phyloP scores from a whole-genome alignment of 2,329 filamentous ascomycete genomes.

The Microsporum audouinii region DNA sequence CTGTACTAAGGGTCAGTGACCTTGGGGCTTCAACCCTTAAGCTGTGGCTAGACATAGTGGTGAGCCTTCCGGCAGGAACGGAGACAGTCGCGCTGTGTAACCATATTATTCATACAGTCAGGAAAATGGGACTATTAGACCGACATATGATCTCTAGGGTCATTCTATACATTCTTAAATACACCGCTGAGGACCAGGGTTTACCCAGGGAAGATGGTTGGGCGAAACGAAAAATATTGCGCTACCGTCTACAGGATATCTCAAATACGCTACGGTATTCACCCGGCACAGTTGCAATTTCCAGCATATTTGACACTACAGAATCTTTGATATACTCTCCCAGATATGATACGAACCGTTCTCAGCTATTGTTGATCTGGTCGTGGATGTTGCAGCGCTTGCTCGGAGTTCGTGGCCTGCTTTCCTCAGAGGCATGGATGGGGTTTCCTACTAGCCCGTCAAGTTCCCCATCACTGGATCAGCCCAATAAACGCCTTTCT shows the following conservation, averaged over 20 bases:
- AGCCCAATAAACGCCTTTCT: background rate
- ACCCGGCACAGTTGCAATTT: conserved; percentile 18
- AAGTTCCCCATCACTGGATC: background rate
- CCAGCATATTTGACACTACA: conserved; percentile 24
- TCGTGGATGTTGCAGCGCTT: conserved; percentile 15
- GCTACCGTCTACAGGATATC: conserved; percentile 12
- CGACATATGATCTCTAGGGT: background rate
- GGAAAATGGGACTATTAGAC: background rate
- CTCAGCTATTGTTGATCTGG: conserved; percentile 23
- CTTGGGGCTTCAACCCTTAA: conserved; percentile 22
- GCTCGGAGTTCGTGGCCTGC: background rate
- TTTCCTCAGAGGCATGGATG: background rate
- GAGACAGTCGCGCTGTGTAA: conserved; percentile 19
- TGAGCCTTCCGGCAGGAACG: conserved; percentile 9
- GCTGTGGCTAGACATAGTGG: conserved; percentile 24
- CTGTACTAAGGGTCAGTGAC: conserved; percentile 25
- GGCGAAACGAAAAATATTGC: background rate
- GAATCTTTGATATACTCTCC: conserved; percentile 21
- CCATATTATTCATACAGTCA: conserved; percentile 19
- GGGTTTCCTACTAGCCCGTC: background rate
- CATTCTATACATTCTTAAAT: background rate
- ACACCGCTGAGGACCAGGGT: background rate
- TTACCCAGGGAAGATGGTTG: background rate
- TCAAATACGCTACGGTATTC: conserved; percentile 17
- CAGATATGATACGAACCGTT: conserved; percentile 12